phyloP scores from a whole-genome alignment of 495 filamentous ascomycete genomes.

The Durotheca rogersii region DNA sequence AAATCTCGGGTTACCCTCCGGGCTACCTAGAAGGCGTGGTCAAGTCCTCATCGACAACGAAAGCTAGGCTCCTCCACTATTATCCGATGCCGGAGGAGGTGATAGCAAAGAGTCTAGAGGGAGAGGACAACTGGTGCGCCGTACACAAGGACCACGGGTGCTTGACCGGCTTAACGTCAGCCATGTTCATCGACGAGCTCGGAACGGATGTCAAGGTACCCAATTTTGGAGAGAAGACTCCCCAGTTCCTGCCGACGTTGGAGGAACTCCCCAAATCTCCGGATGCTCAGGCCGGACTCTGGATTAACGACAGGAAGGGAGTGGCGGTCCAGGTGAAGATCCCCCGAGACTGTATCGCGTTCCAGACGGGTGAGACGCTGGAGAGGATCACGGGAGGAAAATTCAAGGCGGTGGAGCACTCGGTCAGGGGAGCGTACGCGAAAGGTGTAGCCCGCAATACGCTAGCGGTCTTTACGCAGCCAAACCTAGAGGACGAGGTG shows the following conservation, averaged over 20 bases:
- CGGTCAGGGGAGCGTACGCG: conserved; percentile 68
- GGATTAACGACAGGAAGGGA: conserved; percentile 83
- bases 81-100: conserved; percentile 61
- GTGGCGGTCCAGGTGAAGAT: conserved; percentile 83
- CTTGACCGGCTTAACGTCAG: conserved; percentile 87
- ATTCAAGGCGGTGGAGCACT: conserved; percentile 95
- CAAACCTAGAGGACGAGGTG: conserved; percentile 85
- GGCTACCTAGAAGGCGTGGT: conserved; percentile 88
- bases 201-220: conserved; percentile 46
- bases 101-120: conserved; percentile 43
- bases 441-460: conserved; percentile 81
- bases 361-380: conserved; percentile 92
- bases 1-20: conserved; percentile 70
- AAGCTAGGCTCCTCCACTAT: conserved; percentile 92
- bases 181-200: conserved; percentile 91
- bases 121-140: conserved; percentile 96
- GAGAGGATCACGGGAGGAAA: conserved; percentile 83
- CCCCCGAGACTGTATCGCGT: conserved; percentile 85
- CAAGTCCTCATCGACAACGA: conserved; percentile 78
- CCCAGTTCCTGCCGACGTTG: conserved; percentile 51
- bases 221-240: conserved; percentile 30
- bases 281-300: conserved; percentile 81
- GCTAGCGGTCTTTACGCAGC: conserved; percentile 95
- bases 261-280: conserved; percentile 71
- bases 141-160: conserved; percentile 94